Base-by-base conservation (phyloP, 1,284 basidiomycete species). In the Pseudozyma thailandica region DNA sequence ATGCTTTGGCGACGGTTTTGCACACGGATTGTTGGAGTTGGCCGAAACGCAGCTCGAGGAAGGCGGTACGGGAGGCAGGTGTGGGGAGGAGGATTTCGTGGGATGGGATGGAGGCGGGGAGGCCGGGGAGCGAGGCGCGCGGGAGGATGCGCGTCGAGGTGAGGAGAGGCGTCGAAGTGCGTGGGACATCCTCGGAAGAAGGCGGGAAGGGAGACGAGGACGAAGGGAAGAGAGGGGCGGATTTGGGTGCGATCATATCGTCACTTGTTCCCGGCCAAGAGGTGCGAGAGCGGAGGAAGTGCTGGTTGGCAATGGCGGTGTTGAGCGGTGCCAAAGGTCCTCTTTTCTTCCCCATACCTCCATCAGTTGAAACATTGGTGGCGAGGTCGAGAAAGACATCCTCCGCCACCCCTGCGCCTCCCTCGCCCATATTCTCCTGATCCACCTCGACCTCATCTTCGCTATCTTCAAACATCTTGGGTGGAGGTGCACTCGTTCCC, bases 1-100 rank as follows among this genome's bases (percentile, higher is more conserved):
- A 81, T 13, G 79, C 84, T 75, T 87, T 87, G 63, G 85, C 85
- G 30, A 87, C 83, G 50, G 85, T 83, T 72, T 87, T 87, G 81
- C 85, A 86, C 8, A 85, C 84, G 35, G 81, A 83, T 76, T 87
- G 86, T 65, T 85, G 85, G 15, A 87, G 79, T 20, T 84, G 81
- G 72, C 78, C 44, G 76, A 81, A 78, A 50, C 80, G 78, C 72
- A 75, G 60, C 27, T 81, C 79, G 31, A 83, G 55, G 53, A 83
- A 82, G 15, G 74, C 71, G 6, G 76, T 81, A 6, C 80, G 55
- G 4, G 73, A 56, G 31, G 60, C 42, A 33, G 52, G 26, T 51
- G 74, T 58, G 33, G 69, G 23, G 12, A 72, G 63, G 6, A 50
- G 52, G 48, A 71, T 65, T 8, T 60, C 52, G 46, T 38, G 28